Base-by-base conservation (phyloP, 805 yeast genomes). In the Schwanniomyces yamadae region DNA sequence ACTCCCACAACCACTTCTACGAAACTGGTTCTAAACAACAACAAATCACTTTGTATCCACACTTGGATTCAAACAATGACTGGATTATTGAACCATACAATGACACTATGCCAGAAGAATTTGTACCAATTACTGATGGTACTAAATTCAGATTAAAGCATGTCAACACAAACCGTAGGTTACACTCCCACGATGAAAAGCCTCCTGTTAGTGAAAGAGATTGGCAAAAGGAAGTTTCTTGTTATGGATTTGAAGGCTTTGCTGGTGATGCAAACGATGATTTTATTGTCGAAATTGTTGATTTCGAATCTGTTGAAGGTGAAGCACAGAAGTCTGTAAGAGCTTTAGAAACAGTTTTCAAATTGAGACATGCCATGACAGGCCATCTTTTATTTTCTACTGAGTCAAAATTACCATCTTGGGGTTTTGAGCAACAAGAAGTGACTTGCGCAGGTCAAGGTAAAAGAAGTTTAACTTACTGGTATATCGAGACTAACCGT, bases 341-440 rank as follows among this genome's bases (percentile, higher is more conserved):
- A 44, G 86, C 95, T 11, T 58, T 85, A 29, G 77, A 80, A 29
- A 78, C 93, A 17, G 71, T 82, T 26, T 82, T 85, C 66, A 73
- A 85, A 65, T 70, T 85, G 46, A 77, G 75, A 59, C 95, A 85
- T 52, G 90, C 89, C 22, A 79, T 82, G 84, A 71, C 84, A 17
- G 89, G 89, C 37, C 75, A 87, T 62, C 80, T 78, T 54, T 64
- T 85, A 49, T 85, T 84, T 59, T 81, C 93, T n/a, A 83, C 79
- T 46, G 82, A 77, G 39, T 77, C 74, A 10, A 82, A 82, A 55
- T 71, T 85, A 51, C 95, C 95, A 42, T 77, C 76, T 34, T 84
- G 93, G 90, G 95, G 84, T 1, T 82, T 80, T 47, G 84, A 79
- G 43, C 95, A 85, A 60, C 90, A 82, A 59, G 95, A 85, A 65